Evolutionary conservation across 352 stramenopile species (phyloP), one percentile per base, ranked within the genome.

Genomic region (Phytophthora tentaculata): DNA sequence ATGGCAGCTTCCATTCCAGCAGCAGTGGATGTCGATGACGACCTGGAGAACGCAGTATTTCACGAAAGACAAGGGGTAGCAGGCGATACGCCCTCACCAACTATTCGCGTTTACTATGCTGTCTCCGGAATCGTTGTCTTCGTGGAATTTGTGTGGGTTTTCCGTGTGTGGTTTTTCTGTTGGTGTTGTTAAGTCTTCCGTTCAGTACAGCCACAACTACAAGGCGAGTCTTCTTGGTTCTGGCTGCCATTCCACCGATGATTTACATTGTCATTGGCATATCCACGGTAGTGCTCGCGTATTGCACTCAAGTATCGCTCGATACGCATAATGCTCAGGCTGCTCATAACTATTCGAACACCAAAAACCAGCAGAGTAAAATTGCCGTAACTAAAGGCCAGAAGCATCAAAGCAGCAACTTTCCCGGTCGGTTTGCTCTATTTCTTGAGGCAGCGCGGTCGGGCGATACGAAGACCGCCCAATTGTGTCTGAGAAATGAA

Each of bases 41-140:
- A 64, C 10, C 64, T 85, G 44, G 84, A 89, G 51, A 89, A 81
- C 45, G 80, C 82, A 4, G 81, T 88, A 17, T 92, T 86, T 69
- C 70, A 88, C 50, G 84, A 92, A 23, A 86, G 84, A 41, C 66
- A 88, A 26, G 63, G 58, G 5, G 44, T 70, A 23, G 41, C 16
- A 13, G 45, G 43, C 8, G 63, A 75, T 22, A 59, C 76, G 23
- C 73, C 77, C 12, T 76, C 73, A 2, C 74, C 58, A 1, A 67
- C 61, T 16, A 84, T 69, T 75, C 86, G 22, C 37, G 59, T 0
- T 57, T 92, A 48, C 69, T 92, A 1, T 94, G 81, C 64, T 92
- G 86, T 65, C 56, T 92, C 0, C 78, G 80, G 8, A 92, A 80
- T 49, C 79, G 84, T 26, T 89, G 85, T 62, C 67, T 94, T 16